Percentiles rank a stretch among this genome's conserved stretches.
phyloP scores from a whole-genome alignment of 768 basidiomycete genomes.

The Holtermannia corniformis region DNA sequence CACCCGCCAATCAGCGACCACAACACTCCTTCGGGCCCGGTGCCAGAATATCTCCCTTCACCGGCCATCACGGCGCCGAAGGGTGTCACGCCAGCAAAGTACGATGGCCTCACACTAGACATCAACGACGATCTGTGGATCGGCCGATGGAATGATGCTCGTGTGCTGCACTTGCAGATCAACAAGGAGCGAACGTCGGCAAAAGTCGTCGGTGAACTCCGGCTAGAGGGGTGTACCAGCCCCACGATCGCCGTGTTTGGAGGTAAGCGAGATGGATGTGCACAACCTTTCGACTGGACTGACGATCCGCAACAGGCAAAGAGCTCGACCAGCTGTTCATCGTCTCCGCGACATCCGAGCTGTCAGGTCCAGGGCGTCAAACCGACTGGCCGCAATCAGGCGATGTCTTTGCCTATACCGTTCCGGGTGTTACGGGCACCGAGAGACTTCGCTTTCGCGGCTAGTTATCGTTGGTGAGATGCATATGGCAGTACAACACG shows the following conservation, averaged over 20 bases:
- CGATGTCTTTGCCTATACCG: neutral
- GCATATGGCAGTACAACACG: neutral
- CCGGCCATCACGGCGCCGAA: neutral
- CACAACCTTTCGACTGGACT: too few species aligned
- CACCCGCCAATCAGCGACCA: neutral
- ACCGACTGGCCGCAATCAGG: neutral
- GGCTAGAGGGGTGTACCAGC: neutral
- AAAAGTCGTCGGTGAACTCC: neutral
- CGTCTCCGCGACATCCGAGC: neutral
- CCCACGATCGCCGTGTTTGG: neutral
- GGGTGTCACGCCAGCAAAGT: neutral
- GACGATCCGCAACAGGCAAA: neutral
- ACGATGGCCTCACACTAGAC: neutral
- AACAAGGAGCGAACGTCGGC: neutral
- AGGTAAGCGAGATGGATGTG: neutral
- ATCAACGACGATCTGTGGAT: neutral
- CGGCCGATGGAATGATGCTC: neutral
- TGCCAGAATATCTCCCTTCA: neutral
- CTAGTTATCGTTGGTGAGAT: neutral
- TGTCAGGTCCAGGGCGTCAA: neutral
- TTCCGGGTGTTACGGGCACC: neutral
- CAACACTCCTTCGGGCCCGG: neutral
- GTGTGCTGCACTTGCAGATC: neutral
- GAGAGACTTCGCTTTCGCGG: neutral
- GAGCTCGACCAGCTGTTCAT: neutral